phyloP scores from a whole-genome alignment of 148 eudicot genomes.

The Pouteria glomerata region DNA sequence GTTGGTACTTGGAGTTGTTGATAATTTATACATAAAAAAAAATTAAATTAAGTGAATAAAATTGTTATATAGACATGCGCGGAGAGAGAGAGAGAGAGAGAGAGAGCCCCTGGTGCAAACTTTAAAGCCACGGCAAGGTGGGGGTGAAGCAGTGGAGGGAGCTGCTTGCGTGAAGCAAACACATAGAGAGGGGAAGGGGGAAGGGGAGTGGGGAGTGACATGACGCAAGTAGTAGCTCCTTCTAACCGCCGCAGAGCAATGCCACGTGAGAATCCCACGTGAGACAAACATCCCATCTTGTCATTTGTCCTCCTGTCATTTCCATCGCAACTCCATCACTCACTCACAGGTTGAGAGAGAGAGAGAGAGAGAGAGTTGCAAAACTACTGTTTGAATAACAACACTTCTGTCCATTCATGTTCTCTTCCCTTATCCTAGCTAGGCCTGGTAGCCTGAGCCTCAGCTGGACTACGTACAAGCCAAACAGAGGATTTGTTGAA shows the following conservation, averaged over 20 bases:
- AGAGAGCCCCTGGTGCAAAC: constrained; percentile 23
- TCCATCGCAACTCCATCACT: constrained; percentile 4
- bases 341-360: background rate
- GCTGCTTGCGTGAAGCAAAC: constrained; percentile 10
- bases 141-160: constrained; percentile 13
- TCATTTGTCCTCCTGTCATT: background rate
- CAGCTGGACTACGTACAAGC: too few species aligned
- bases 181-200: background rate
- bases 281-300: constrained; percentile 1
- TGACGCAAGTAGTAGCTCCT: background rate
- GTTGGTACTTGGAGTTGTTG: background rate
- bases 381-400: too few species aligned
- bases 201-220: background rate
- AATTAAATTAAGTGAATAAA: background rate
- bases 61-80: background rate
- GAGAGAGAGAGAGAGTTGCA: too few species aligned
- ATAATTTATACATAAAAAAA: background rate
- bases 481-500: too few species aligned
- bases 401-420: too few species aligned
- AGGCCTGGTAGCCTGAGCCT: too few species aligned
- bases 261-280: background rate
- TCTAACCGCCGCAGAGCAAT: background rate
- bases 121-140: constrained; percentile 53
- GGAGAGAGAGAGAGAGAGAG: constrained; percentile 5
- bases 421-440: too few species aligned